Conservation (phyloP, 2,329 filamentous ascomycete species). For the Knufia fluminis region DNA sequence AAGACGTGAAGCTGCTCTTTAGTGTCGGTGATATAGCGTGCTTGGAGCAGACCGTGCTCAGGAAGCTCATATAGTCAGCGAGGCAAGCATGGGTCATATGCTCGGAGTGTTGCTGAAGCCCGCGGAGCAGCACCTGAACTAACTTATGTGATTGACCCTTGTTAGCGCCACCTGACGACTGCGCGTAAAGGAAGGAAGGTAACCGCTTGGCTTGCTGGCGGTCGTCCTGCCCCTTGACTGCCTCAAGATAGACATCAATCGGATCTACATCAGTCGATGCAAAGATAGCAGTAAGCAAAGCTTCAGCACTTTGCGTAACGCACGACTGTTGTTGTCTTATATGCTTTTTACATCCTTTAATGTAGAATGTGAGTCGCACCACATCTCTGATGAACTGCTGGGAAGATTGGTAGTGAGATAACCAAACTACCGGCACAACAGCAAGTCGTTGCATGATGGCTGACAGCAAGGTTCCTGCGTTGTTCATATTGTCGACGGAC, state of each 20-base stretch:
- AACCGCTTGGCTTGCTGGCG: background rate
- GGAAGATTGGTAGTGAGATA: background rate
- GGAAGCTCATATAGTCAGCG: background rate
- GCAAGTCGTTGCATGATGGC: background rate
- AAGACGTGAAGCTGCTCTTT: background rate
- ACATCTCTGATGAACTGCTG: background rate
- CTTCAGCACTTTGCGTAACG: background rate
- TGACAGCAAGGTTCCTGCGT: background rate
- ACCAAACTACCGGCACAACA: background rate
- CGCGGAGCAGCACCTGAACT: background rate
- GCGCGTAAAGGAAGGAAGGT: background rate
- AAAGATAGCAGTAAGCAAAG: background rate
- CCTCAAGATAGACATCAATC: background rate
- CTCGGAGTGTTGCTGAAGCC: background rate
- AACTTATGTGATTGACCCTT: constrained; percentile 4
- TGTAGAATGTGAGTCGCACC: background rate
- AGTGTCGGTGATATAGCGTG: background rate
- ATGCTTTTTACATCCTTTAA: background rate
- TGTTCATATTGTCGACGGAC: background rate
- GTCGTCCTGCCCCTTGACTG: background rate
- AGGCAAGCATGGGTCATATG: background rate
- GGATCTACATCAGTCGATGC: background rate
- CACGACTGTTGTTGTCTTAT: background rate
- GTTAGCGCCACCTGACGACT: background rate
- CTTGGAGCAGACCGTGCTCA: background rate